Evolutionary conservation across 2,329 filamentous ascomycete species (phyloP), one percentile per base, ranked within the genome.

Genomic region (Exutisphaerella laricina): DNA sequence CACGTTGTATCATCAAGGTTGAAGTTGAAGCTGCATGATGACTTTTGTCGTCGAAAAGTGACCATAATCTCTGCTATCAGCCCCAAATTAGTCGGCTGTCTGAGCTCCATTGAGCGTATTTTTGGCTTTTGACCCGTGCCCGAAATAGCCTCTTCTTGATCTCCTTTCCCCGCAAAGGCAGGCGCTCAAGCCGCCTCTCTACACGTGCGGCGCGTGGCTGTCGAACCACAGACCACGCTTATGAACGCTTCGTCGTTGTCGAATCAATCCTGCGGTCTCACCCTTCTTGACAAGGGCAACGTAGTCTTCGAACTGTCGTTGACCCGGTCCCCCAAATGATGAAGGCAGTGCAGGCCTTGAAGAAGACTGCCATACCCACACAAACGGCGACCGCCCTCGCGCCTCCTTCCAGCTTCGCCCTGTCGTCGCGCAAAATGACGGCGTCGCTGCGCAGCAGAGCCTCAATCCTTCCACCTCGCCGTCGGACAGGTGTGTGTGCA

Each of bases 201-300:
- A 31, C 28, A 46, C 21, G 2, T 23, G 20, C 32, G 33, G 33
- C 33, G 33, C 18, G 17, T 35, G 20, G 8, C 33, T 35, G 33
- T n/a, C 33, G 12, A 22, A 17, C 20, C 18, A 23, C n/a, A 8
- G 17, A 35, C 33, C 31, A 33, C 31, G n/a, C 8, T 20, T 23
- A 5, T 21, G 17, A 22, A 17, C 42, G 34, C 37, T 37, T 29
- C 17, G 45, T 30, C 38, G 38, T 31, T 31, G 23, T 13, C 51
- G 49, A 54, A 29, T 51, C 48, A 37, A 51, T 51, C 39, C 41
- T 43, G 39, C 43, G 34, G 29, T 42, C 43, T 44, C 46, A 51
- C 36, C 34, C 42, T 39, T 29, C 18, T 13, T 17, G 17, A 23
- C 7, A 23, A 14, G 33, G 9, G 7, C 14, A 14, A 35, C 33